Conservation (phyloP, 2,329 filamentous ascomycete species). For the Diatrype stigma region DNA sequence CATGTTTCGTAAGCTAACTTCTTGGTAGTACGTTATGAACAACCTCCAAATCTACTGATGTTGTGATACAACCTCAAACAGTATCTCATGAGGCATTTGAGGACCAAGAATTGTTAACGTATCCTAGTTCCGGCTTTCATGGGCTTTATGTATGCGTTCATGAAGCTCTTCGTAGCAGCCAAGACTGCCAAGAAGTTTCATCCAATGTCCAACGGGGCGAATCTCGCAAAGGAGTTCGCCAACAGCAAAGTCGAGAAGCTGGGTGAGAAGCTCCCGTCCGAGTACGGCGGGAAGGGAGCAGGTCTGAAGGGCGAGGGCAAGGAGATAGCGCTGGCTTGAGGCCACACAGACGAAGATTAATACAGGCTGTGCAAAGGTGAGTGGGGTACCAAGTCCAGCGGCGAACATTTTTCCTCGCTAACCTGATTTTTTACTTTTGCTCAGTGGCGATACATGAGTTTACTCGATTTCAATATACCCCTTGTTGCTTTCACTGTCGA, state of each 20-base stretch:
- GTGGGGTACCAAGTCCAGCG: too few species aligned
- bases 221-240: constrained; percentile 56
- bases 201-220: constrained; percentile 68
- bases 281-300: constrained; percentile 72
- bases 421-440: too few species aligned
- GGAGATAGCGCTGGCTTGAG: constrained; percentile 18
- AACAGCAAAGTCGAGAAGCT: constrained; percentile 52
- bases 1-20: not conserved
- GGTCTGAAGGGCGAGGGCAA: constrained; percentile 30
- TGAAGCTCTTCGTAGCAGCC: constrained; percentile 70
- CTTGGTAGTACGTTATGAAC: not conserved
- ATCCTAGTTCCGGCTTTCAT: constrained; percentile 70
- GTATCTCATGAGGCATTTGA: not conserved
- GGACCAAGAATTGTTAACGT: not conserved
- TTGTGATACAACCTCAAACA: not conserved
- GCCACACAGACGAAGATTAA: too few species aligned
- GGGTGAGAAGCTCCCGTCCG: constrained; percentile 62
- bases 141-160: constrained; percentile 76
- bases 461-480: too few species aligned
- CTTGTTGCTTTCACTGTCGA: too few species aligned
- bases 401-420: too few species aligned
- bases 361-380: too few species aligned
- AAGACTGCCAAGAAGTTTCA: constrained; percentile 78
- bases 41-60: not conserved
- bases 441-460: too few species aligned